phyloP scores from a whole-genome alignment of 192 early-diverging fungal species.

The Umbelopsis sp. region DNA sequence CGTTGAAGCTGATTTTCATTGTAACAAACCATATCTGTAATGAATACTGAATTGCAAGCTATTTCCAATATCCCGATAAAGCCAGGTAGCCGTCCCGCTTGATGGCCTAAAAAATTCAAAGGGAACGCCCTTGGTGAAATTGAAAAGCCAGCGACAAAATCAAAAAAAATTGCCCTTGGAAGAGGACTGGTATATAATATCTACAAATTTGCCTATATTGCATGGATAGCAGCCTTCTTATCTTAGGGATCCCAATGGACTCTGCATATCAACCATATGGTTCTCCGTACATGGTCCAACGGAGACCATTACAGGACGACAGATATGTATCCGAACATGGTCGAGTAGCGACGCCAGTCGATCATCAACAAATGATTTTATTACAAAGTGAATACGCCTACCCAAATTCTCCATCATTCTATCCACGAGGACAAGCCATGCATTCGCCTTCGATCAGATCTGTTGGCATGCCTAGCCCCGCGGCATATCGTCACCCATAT shows the following conservation, averaged over 20 bases:
- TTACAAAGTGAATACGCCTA: constrained; percentile 3
- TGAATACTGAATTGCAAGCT: neutral
- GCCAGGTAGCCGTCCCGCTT: too few species aligned
- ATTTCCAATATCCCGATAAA: too few species aligned
- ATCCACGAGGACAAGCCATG: neutral
- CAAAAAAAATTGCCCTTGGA: neutral
- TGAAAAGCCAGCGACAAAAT: constrained; percentile 10
- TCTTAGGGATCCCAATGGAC: neutral
- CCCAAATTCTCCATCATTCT: neutral
- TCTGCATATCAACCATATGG: neutral
- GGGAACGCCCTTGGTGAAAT: constrained; percentile 19
- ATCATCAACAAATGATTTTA: neutral
- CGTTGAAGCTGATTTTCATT: too few species aligned
- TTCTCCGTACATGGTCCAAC: neutral
- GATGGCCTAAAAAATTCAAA: neutral
- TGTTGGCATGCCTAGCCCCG: neutral
- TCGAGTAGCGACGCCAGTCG: neutral
- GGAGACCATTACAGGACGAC: neutral
- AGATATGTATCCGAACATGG: neutral
- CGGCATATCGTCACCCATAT: neutral
- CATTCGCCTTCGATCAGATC: neutral
- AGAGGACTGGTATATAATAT: neutral
- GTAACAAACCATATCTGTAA: too few species aligned
- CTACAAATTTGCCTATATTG: neutral
- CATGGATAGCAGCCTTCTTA: neutral